These are phyloP conservation scores for Globisporangium iwayamae DNA, from an alignment of 352 stramenopile genomes.

Conservation along the genomic window DNA sequence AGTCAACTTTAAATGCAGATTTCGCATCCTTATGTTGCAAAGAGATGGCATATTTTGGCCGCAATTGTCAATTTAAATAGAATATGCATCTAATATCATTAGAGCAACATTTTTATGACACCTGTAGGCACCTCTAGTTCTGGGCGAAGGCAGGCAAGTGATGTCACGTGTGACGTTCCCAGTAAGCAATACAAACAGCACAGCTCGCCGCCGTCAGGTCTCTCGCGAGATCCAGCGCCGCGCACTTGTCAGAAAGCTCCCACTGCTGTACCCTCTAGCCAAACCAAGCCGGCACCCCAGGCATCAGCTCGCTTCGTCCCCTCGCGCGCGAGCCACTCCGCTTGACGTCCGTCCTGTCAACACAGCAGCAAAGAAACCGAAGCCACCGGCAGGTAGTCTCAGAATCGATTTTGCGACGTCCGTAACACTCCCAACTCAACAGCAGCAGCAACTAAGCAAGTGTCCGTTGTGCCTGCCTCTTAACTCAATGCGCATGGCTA, in stretches of 20 bases:
- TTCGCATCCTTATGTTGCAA: too few relatives aligned
- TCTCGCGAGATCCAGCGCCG: neutral
- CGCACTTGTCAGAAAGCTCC: neutral
- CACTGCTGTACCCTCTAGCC: neutral
- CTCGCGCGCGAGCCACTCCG: neutral
- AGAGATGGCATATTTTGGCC: too few relatives aligned
- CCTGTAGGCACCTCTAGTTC: neutral
- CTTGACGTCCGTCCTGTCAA: neutral
- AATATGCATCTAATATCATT: too few relatives aligned
- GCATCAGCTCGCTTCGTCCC: neutral
- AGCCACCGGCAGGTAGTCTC: neutral
- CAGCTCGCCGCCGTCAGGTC: too few relatives aligned
- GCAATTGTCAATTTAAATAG: too few relatives aligned
- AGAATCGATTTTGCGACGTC: constrained; percentile 13
- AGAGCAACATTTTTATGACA: too few relatives aligned
- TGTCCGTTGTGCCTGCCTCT: neutral
- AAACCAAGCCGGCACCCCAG: neutral
- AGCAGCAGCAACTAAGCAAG: too few relatives aligned
- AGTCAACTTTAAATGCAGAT: too few relatives aligned
- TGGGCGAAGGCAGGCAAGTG: neutral
- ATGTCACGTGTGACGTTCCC: neutral
- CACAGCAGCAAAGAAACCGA: neutral
- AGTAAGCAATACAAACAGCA: constrained; percentile 1
- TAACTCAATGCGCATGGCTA: constrained; percentile 4
- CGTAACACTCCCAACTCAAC: neutral